phyloP scores from a whole-genome alignment of 176 grass and related monocot genomes.

The Melocanna baccifera region DNA sequence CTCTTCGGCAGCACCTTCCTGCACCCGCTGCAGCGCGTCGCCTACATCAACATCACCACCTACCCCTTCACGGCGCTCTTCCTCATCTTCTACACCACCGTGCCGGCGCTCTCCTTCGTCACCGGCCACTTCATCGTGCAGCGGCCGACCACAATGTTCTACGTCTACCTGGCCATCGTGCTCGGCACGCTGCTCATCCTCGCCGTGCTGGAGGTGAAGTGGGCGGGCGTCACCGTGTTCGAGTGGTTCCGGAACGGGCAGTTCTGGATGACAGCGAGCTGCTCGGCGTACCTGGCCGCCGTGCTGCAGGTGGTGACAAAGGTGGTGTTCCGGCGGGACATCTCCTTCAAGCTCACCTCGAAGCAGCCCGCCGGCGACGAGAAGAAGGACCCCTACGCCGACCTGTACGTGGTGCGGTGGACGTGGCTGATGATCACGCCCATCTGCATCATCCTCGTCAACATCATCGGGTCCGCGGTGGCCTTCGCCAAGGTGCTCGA shows the following conservation, averaged over 20 bases:
- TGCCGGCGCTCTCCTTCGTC: constrained; percentile 82
- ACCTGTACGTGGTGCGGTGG: constrained; percentile 77
- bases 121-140: constrained; percentile 93
- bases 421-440: constrained; percentile 71
- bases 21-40: constrained; percentile 76
- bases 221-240: constrained; percentile 74
- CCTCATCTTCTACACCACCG: constrained; percentile 89
- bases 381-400: constrained; percentile 83
- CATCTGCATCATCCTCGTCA: constrained; percentile 71
- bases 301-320: constrained; percentile 81
- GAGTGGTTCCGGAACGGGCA: constrained; percentile 96
- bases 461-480: constrained; percentile 74
- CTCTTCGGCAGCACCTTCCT: constrained; percentile 66
- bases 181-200: constrained; percentile 63
- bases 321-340: constrained; percentile 70
- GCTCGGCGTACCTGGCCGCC: constrained; percentile 78
- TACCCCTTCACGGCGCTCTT: constrained; percentile 97
- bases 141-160: constrained; percentile 74
- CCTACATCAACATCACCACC: constrained; percentile 89
- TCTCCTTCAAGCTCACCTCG: constrained; percentile 78
- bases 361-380: constrained; percentile 72
- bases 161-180: constrained; percentile 74
- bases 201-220: constrained; percentile 81
- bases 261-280: constrained; percentile 94
- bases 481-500: constrained; percentile 79